Base-by-base conservation (phyloP, 106 monocot species). In the Allium fistulosum region DNA sequence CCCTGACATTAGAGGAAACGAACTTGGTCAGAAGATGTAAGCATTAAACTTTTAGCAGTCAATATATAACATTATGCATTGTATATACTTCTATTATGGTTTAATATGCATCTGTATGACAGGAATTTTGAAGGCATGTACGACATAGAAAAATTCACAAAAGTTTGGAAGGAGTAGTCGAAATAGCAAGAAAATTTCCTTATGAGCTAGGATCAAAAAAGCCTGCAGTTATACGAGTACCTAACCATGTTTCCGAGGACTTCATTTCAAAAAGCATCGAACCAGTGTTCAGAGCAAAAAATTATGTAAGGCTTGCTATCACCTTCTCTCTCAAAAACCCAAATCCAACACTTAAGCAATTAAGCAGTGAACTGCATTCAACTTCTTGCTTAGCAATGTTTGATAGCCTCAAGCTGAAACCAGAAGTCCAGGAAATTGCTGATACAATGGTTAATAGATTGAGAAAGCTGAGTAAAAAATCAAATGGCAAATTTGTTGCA, bases 1-100 rank as follows among this genome's bases (percentile, higher is more conserved):
- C 10, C 94, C 94, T 56, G 94, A 94, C 11, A 87, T 94, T 47
- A 94, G 94, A 61, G 87, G 90, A 77, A 77, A 59, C 49, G 81
- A 85, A 75, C 69, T 85, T 27, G 90, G 94, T 57, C 71, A 83
- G 11, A 77, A 75, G 67, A 85, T 82, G 94, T 90, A 64, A 46
- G 58, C 48, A 46, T 70, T 46, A 11, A 57, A 1, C 37, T 37
- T 37, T 37, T 37, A 37, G 37, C 37, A 1, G 37, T 37, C 37
- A 37, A 37, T 37, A 37, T 37, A 5, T 37, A 37, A 1, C 37
- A 37, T 37, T 37, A 37, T 37, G 4, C 8, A 16, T 45, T 57
- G 46, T 2, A 48, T 59, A 48, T 58, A 58, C 58, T 53, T 27
- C 28, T 55, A 17, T 7, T 0, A n/a, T 37, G 37, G 37, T 37